These are phyloP conservation scores for Porogramme epimiltina DNA, from an alignment of 1,284 basidiomycete species.

Conservation along the genomic window DNA sequence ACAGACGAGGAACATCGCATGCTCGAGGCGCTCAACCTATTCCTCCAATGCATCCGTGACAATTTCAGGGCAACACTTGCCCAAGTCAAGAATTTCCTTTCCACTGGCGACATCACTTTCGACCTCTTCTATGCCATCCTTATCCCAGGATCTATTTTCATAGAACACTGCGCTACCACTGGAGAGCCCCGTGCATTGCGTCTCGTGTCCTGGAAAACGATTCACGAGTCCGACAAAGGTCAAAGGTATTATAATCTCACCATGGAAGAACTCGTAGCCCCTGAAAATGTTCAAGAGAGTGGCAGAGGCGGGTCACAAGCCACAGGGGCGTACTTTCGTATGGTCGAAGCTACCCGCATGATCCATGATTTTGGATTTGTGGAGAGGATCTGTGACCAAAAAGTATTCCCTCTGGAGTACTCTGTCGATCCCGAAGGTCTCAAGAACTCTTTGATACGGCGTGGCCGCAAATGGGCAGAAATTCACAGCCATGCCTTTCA, in stretches of 20 bases:
- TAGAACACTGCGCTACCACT: conserved; percentile 15
- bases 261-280: no score
- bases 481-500: no score
- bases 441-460: conserved; percentile 36
- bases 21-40: conserved; percentile 38
- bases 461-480: conserved; percentile 54
- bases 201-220: no score
- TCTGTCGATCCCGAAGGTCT: conserved; percentile 42
- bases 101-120: conserved; percentile 56
- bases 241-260: no score
- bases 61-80: conserved; percentile 48
- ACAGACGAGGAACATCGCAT: conserved; percentile 40
- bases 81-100: conserved; percentile 44
- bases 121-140: conserved; percentile 44
- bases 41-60: conserved; percentile 40
- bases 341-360: conserved; percentile 32
- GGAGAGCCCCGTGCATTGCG: conserved; percentile 48
- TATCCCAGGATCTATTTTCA: conserved; percentile 6
- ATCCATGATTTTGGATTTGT: conserved; percentile 47
- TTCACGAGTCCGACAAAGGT: no score
- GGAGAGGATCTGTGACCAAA: conserved; percentile 46
- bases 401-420: conserved; percentile 51
- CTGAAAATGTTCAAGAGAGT: no score
- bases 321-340: conserved; percentile 41
- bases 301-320: conserved; percentile 25